Base-by-base conservation (phyloP, 208 protist genomes). In the Acanthamoeba royreba region DNA sequence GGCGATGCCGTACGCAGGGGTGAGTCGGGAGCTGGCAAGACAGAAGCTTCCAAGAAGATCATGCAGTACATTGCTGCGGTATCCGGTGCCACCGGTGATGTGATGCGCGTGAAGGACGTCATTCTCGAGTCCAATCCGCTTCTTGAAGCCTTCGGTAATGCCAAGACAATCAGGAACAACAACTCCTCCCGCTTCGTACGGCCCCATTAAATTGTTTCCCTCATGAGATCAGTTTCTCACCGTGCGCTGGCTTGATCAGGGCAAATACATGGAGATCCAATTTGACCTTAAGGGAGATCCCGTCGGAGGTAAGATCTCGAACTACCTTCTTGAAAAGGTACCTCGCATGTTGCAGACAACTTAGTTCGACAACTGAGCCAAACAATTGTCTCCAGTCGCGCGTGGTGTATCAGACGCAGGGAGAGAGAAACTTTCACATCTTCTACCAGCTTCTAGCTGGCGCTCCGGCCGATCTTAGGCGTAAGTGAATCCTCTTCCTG, bases 11-110 rank as follows among this genome's bases (percentile, higher is more conserved):
- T 33, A 28, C 43, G 9, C 81, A 95, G 97, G 8, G 99, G 99
- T 45, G 99, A 99, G 94, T 98, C 97, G 19, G 99, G 99, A 28
- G 98, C 99, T 4, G 99, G 99, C 61, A 99, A 99, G 96, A 99
- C 98, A 31, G 98, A 99, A 93, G 98, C 98, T 5, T 98, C 98
- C 17, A 99, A 99, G 94, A 95, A 98, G 61, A 98, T 99, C 77
- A 98, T 99, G 98, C 96, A 97, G 63, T 99, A 99, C 96, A 97
- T 99, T 93, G 97, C 98, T 9, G 97, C 97, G 47, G 97, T 99
- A 2, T 97, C 96, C 17, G 97, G 97, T 42, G 97, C 98, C 85
- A 96, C 95, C 43, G 94, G 86, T 35, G 97, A 98, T 69, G 98
- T 98, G 96, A 96, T 97, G 89, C 95, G 92, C 42, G 97, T 99